A percentile compares a stretch with the other conserved stretches of the same genome.
Evolutionary conservation across 2,329 filamentous ascomycete genomes (phyloP).

Genomic region (Aspergillus eucalypticola): DNA sequence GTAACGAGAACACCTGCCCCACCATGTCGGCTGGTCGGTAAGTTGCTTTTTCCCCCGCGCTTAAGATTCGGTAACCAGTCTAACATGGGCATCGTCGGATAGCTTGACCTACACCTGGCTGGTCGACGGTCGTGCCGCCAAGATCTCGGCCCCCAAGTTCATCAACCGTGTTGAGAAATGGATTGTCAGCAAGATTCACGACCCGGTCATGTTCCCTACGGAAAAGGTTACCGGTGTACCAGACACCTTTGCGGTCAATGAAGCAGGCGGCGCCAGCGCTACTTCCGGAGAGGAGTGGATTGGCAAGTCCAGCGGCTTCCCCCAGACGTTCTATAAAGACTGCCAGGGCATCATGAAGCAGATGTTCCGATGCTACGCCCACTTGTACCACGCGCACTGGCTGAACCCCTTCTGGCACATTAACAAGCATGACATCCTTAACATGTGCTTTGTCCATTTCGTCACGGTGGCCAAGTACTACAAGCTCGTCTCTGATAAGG

Average conservation of each 20-base stretch:
- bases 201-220: slow-evolving; percentile 85
- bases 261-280: slow-evolving; percentile 52
- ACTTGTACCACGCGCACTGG: slow-evolving; percentile 97
- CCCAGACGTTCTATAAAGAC: slow-evolving; percentile 81
- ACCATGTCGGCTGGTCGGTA: slow-evolving; percentile 93
- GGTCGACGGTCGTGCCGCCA: slow-evolving; percentile 82
- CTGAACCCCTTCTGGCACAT: slow-evolving; percentile 80
- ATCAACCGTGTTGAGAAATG: slow-evolving; percentile 95
- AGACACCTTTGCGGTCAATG: slow-evolving; percentile 55
- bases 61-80: neutral
- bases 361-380: slow-evolving; percentile 98
- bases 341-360: slow-evolving; percentile 94
- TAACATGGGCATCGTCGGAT: slow-evolving; percentile 19
- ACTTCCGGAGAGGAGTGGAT: slow-evolving; percentile 72
- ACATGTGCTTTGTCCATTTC: slow-evolving; percentile 86
- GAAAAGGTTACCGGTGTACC: slow-evolving; percentile 68
- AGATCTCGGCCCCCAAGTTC: slow-evolving; percentile 89
- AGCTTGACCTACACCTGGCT: slow-evolving; percentile 97
- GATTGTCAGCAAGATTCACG: slow-evolving; percentile 94
- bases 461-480: slow-evolving; percentile 76
- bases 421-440: slow-evolving; percentile 69
- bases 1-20: slow-evolving; percentile 80
- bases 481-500: slow-evolving; percentile 81
- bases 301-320: slow-evolving; percentile 90
- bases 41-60: slow-evolving; percentile 43